These are phyloP conservation scores for Durusdinium trenchii DNA, from an alignment of 73 alveolate genomes.

Conservation along the genomic window DNA sequence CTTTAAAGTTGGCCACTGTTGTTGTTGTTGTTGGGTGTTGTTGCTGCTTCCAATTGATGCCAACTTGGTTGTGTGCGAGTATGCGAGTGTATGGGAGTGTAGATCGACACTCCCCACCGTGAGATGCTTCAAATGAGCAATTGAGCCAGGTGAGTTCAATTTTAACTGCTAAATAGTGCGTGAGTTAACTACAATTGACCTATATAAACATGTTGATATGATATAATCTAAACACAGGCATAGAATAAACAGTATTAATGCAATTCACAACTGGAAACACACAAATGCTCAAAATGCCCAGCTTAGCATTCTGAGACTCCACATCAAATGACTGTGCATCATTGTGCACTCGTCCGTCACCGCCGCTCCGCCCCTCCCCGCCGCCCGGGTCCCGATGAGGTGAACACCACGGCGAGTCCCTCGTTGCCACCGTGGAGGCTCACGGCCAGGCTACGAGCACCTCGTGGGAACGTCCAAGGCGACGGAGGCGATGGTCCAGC, in stretches of 20 bases:
- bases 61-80: no score
- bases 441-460: slow-evolving; percentile 16
- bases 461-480: no score
- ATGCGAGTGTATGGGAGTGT: no score
- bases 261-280: not conserved
- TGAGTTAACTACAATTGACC: no score
- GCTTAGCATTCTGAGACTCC: not conserved
- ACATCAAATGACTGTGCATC: not conserved
- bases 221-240: no score
- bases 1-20: not conserved
- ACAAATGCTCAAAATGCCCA: not conserved
- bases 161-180: no score
- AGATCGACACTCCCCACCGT: no score
- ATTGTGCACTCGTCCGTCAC: not conserved
- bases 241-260: not conserved
- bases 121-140: no score
- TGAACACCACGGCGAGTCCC: slow-evolving; percentile 16
- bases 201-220: no score
- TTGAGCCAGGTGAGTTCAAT: no score
- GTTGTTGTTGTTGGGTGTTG: not conserved
- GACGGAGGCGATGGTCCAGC: no score
- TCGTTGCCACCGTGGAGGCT: slow-evolving; percentile 18
- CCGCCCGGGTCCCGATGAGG: not conserved
- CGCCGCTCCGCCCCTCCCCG: not conserved
- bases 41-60: no score